Conservation (phyloP, 352 stramenopile genomes). For the Phytophthora crassamura region DNA sequence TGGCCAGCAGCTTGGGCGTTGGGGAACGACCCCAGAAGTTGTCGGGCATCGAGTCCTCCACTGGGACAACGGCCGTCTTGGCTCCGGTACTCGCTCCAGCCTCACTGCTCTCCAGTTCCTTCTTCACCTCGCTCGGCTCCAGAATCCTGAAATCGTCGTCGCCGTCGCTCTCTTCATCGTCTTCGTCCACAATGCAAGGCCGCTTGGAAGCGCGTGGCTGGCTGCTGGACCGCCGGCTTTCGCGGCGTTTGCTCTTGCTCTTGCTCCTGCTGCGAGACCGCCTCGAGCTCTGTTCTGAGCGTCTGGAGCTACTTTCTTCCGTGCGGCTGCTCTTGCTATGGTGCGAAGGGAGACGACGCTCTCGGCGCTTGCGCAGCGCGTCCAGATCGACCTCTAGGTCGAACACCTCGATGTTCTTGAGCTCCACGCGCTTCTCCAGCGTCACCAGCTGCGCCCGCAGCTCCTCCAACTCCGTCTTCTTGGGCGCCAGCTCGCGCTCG, state of each 20-base stretch:
- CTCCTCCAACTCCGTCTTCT: slow-evolving; percentile 52
- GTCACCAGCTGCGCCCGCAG: slow-evolving; percentile 47
- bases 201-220: slow-evolving; percentile 50
- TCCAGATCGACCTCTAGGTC: slow-evolving; percentile 74
- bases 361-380: slow-evolving; percentile 60
- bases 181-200: slow-evolving; percentile 71
- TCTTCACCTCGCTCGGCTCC: slow-evolving; percentile 51
- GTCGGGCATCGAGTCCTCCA: slow-evolving; percentile 62
- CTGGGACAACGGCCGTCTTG: slow-evolving; percentile 36
- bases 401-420: slow-evolving; percentile 69
- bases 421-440: slow-evolving; percentile 49
- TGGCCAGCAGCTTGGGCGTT: slow-evolving; percentile 71
- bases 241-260: slow-evolving; percentile 21
- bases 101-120: slow-evolving; percentile 29
- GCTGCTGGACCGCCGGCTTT: slow-evolving; percentile 44
- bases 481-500: slow-evolving; percentile 49
- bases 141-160: slow-evolving; percentile 60
- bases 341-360: slow-evolving; percentile 33
- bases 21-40: slow-evolving; percentile 79
- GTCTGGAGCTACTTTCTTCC: slow-evolving; percentile 15
- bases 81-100: not conserved
- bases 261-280: slow-evolving; percentile 27
- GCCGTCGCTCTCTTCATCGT: slow-evolving; percentile 62
- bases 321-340: slow-evolving; percentile 17
- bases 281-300: slow-evolving; percentile 16